Percentiles rank a stretch among this genome's conserved stretches.
Conservation (phyloP, 257 asterid species). For the Nicotiana paniculata region DNA sequence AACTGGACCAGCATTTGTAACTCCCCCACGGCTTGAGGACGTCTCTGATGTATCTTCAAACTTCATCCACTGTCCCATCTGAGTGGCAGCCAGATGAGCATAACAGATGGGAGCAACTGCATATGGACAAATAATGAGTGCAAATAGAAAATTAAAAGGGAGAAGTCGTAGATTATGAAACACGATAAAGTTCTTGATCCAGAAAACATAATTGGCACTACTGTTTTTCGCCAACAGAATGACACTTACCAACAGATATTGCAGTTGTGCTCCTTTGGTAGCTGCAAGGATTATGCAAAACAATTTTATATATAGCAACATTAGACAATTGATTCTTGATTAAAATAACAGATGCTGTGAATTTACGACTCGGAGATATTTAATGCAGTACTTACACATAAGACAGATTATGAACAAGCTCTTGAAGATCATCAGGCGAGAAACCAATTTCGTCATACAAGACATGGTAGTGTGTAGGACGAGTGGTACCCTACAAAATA, state of each 20-base stretch:
- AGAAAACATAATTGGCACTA: no score
- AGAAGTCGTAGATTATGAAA: not conserved
- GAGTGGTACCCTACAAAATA: conserved; percentile 61
- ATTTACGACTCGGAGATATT: not conserved
- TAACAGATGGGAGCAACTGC: conserved; percentile 91
- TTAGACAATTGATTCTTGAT: not conserved
- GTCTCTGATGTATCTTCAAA: conserved; percentile 84
- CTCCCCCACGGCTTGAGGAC: conserved; percentile 71
- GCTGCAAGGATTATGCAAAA: conserved; percentile 31
- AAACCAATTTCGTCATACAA: conserved; percentile 73
- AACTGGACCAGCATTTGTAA: conserved; percentile 45
- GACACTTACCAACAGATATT: conserved; percentile 65
- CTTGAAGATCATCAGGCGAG: conserved; percentile 80
- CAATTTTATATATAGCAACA: not conserved
- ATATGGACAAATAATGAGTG: not conserved
- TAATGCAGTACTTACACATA: conserved; percentile 59
- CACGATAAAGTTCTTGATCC: not conserved
- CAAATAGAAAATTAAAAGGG: not conserved
- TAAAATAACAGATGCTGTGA: no score
- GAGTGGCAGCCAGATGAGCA: conserved; percentile 94
- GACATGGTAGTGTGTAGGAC: conserved; percentile 91
- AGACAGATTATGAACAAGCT: conserved; percentile 77
- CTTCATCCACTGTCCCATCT: conserved; percentile 87
- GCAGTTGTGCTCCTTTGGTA: conserved; percentile 97
- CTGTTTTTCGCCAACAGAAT: not conserved